Evolutionary conservation across 2,329 filamentous ascomycete genomes (phyloP).

Genomic region (Chrysoporthe deuterocubensis): DNA sequence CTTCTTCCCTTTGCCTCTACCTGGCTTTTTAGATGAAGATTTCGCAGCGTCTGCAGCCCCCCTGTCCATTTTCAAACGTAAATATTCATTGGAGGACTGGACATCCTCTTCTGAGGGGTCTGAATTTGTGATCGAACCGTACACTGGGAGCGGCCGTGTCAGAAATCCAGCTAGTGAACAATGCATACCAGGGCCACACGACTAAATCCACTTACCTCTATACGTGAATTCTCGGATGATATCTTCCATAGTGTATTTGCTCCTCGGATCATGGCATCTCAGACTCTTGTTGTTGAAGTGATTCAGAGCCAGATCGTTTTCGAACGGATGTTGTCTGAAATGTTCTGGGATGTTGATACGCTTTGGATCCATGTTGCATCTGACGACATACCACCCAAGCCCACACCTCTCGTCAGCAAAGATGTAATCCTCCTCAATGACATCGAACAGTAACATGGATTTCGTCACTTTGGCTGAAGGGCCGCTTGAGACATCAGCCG

Average conservation of each 20-base stretch:
- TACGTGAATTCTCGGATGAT: conserved; percentile 3
- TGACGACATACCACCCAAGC: conserved; percentile 10
- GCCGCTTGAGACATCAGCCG: too few relatives aligned
- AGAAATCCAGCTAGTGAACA: not conserved
- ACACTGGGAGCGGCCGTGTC: not conserved
- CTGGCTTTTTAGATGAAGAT: not conserved
- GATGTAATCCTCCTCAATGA: not conserved
- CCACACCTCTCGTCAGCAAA: conserved; percentile 5
- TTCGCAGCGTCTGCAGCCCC: not conserved
- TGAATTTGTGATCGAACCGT: not conserved
- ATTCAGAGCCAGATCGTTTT: not conserved
- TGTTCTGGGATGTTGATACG: not conserved
- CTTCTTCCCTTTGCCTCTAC: not conserved
- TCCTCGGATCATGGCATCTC: not conserved
- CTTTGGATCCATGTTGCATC: not conserved
- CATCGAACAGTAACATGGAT: not conserved
- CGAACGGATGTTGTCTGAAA: not conserved
- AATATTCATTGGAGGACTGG: not conserved
- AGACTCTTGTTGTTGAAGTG: conserved; percentile 4
- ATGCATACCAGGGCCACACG: not conserved
- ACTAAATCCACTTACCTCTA: not conserved
- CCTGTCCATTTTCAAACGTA: not conserved
- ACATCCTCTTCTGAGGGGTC: not conserved
- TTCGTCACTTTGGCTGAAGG: not conserved
- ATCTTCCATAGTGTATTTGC: not conserved